Evolutionary conservation across 1,284 basidiomycete genomes (phyloP), one percentile per base, ranked within the genome.

Genomic region (Coniferiporia sulphurascens): DNA sequence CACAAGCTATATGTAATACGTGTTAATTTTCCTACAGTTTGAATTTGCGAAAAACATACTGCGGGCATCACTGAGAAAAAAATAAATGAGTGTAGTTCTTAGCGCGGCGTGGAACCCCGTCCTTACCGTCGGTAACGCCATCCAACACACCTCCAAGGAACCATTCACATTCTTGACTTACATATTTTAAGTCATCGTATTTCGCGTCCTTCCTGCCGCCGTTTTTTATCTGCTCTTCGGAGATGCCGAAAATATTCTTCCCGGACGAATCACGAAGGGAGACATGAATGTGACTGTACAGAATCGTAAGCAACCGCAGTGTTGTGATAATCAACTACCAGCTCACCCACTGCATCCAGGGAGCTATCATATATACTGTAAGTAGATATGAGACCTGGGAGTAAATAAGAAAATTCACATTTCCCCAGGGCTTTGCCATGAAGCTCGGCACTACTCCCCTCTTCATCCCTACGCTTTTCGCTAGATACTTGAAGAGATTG

Each of bases 371-470:
- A 5, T 48, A 52, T 12, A 41, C 32, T 35, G 44, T 12, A 13
- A 55, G 35, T 22, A 53, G 56, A 10, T 34, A 58, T 51, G 12
- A 4, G 9, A 35, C 36, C 6, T 34, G 7, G n/a, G n/a, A 49
- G 43, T 22, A 32, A 38, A 15, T 38, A 15, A 45, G 41, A 13
- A 45, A 32, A 76, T 87, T 70, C 69, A 94, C 93, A 68, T 92
- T 86, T 52, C 85, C 87, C 88, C 90, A 95, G 21, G 95, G 96
- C 68, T 98, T 98, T 0, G 96, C 95, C 96, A 99, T 98, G 72
- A 99, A 99, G 60, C 93, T 96, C 0, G 95, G 95, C 51, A 93
- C 81, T 56, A 99, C 81, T 7, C 89, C 91, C 65, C 90, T 80
- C 70, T 89, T 86, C 82, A 97, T 93, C 0, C 95, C 95, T 2